These are phyloP conservation scores for Dipteronia sinensis DNA, from an alignment of 345 rosid species.

Conservation along the genomic window DNA sequence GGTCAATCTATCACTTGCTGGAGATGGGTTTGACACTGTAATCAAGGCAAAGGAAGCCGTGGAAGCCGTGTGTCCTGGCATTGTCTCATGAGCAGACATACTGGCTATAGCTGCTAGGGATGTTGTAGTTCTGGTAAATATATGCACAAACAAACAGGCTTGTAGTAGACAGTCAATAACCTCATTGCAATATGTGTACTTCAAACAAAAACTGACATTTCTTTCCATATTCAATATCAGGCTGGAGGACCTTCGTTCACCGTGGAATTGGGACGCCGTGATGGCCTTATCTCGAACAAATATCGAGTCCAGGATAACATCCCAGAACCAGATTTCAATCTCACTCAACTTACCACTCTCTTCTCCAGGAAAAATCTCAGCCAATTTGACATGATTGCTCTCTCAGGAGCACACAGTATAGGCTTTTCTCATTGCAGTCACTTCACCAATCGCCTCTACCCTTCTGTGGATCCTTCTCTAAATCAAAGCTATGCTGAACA, in stretches of 20 bases:
- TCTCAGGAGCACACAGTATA: conserved; percentile 34
- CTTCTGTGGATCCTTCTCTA: conserved; percentile 16
- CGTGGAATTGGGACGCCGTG: conserved; percentile 18
- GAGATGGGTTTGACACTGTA: conserved; percentile 94
- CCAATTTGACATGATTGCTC: conserved; percentile 29
- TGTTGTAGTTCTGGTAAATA: conserved; percentile 38
- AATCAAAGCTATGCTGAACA: conserved; percentile 17
- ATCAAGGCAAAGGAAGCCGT: conserved; percentile 72
- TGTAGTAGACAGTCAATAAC: not conserved
- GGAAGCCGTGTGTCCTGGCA: conserved; percentile 62
- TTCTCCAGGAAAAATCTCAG: conserved; percentile 28
- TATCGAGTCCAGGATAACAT: conserved; percentile 10
- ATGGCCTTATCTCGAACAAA: conserved; percentile 8
- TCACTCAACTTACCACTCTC: conserved; percentile 12
- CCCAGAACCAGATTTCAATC: conserved; percentile 20
- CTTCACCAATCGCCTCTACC: conserved; percentile 26
- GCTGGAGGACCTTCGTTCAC: conserved; percentile 23
- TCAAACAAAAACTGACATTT: not conserved
- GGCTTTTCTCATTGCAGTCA: conserved; percentile 30
- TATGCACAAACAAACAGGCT: not conserved
- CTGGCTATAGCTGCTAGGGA: conserved; percentile 79
- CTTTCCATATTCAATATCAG: not conserved
- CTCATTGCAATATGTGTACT: not conserved
- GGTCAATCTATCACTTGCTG: conserved; percentile 81
- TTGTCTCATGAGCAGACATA: conserved; percentile 89